Percentiles rank a stretch among this genome's conserved stretches.
Conservation (phyloP, 208 protist genomes). For the Crithidia expoeki region DNA sequence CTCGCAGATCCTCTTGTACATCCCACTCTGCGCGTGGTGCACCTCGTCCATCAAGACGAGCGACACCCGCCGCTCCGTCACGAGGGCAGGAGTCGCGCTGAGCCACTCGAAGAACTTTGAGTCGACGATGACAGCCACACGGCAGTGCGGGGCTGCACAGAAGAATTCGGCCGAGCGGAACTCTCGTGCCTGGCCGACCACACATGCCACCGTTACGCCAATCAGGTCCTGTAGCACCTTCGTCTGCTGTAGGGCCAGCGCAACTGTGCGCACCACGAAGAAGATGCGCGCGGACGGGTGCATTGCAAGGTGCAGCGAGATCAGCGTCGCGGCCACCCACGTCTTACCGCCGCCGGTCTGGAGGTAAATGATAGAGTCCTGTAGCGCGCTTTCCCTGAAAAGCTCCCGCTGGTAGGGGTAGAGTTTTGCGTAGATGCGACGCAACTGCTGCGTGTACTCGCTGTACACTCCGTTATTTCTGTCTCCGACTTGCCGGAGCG, state of each 20-base stretch:
- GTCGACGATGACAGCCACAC: slow-evolving; percentile 50
- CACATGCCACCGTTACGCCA: slow-evolving; percentile 8
- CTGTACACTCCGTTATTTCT: not conserved
- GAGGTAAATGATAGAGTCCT: slow-evolving; percentile 54
- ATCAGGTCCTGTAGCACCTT: slow-evolving; percentile 21
- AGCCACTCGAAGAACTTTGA: slow-evolving; percentile 41
- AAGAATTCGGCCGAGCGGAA: not conserved
- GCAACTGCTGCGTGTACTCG: not conserved
- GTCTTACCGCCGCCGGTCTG: slow-evolving; percentile 77
- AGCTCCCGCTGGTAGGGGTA: slow-evolving; percentile 60
- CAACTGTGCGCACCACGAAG: slow-evolving; percentile 55
- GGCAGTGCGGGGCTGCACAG: not conserved
- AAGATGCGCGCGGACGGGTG: slow-evolving; percentile 35
- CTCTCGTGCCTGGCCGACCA: slow-evolving; percentile 25
- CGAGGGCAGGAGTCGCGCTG: slow-evolving; percentile 5
- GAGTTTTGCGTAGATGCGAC: slow-evolving; percentile 17
- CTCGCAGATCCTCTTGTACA: slow-evolving; percentile 28
- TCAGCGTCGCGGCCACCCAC: slow-evolving; percentile 45
- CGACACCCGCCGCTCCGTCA: slow-evolving; percentile 19
- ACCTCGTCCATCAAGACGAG: slow-evolving; percentile 74
- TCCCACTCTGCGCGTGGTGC: slow-evolving; percentile 52
- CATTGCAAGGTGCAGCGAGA: slow-evolving; percentile 7
- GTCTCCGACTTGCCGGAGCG: too few relatives aligned
- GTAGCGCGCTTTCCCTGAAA: slow-evolving; percentile 27
- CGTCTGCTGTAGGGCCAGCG: slow-evolving; percentile 42